Conservation (phyloP, 495 filamentous ascomycete species). For the Apiosordaria backusii region DNA sequence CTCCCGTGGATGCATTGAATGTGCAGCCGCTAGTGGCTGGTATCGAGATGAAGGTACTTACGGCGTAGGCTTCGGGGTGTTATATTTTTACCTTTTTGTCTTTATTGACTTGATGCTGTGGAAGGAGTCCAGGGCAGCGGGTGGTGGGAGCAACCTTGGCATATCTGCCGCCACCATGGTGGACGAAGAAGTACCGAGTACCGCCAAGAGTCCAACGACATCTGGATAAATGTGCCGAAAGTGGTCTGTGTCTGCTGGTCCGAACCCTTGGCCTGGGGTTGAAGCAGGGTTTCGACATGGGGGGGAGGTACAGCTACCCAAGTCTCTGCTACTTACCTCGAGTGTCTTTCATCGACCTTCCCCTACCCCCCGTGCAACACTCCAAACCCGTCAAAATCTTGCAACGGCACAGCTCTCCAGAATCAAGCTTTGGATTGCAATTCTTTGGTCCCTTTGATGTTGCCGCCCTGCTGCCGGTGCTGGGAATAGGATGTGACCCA, state of each 20-base stretch:
- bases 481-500: neutral
- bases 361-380: neutral
- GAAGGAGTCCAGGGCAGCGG: neutral
- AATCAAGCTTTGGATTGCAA: neutral
- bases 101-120: neutral
- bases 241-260: slow-evolving; percentile 8
- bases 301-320: neutral
- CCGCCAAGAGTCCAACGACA: slow-evolving; percentile 24
- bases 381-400: neutral
- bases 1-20: neutral
- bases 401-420: slow-evolving; percentile 2
- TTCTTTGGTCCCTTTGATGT: neutral
- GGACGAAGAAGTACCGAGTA: slow-evolving; percentile 10
- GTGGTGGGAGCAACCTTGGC: neutral
- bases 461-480: neutral
- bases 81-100: neutral
- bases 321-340: neutral
- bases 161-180: neutral
- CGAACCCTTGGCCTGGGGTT: neutral
- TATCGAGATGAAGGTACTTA: neutral
- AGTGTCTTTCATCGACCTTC: neutral
- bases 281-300: neutral
- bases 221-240: slow-evolving; percentile 36
- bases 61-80: too few relatives aligned
- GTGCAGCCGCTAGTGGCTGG: neutral